Percentiles rank a stretch among this genome's conserved stretches.
These are phyloP conservation scores for Saccharomycopsis amapae DNA, from an alignment of 805 yeast genomes.

Conservation along the genomic window DNA sequence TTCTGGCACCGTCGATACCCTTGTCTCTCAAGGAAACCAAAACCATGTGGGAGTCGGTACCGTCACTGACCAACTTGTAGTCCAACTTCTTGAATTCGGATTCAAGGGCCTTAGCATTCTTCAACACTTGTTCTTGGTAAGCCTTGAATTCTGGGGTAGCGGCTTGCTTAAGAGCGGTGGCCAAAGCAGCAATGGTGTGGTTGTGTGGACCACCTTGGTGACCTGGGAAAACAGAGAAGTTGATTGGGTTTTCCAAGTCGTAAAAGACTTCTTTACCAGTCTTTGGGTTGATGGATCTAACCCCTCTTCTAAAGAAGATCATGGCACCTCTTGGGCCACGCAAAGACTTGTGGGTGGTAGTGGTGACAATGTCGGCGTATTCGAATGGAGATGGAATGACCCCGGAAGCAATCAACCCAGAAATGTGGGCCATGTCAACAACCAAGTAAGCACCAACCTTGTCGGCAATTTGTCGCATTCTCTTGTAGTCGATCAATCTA, in stretches of 20 bases:
- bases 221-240: constrained; percentile 97
- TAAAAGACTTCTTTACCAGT: constrained; percentile 79
- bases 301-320: constrained; percentile 95
- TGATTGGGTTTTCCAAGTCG: constrained; percentile 85
- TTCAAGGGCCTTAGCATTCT: constrained; percentile 76
- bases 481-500: constrained; percentile 80
- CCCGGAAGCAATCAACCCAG: constrained; percentile 93
- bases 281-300: constrained; percentile 68
- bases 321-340: constrained; percentile 99
- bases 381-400: constrained; percentile 87
- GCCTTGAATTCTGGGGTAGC: constrained; percentile 78
- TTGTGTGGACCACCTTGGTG: constrained; percentile 99
- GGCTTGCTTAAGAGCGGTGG: constrained; percentile 92
- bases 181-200: constrained; percentile 93
- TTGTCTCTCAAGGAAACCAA: constrained; percentile 73
- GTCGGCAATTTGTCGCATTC: constrained; percentile 87
- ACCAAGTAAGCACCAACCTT: constrained; percentile 87
- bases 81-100: constrained; percentile 56
- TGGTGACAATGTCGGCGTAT: constrained; percentile 92
- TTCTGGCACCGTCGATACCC: constrained; percentile 89
- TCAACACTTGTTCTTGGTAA: constrained; percentile 77
- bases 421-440: constrained; percentile 96
- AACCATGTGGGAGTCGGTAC: constrained; percentile 92
- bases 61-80: constrained; percentile 74
- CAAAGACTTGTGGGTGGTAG: constrained; percentile 94